Percentiles rank a stretch among this genome's conserved stretches.
These are phyloP conservation scores for Penicillium sp. DNA, from an alignment of 2,329 filamentous ascomycete genomes.

Conservation along the genomic window DNA sequence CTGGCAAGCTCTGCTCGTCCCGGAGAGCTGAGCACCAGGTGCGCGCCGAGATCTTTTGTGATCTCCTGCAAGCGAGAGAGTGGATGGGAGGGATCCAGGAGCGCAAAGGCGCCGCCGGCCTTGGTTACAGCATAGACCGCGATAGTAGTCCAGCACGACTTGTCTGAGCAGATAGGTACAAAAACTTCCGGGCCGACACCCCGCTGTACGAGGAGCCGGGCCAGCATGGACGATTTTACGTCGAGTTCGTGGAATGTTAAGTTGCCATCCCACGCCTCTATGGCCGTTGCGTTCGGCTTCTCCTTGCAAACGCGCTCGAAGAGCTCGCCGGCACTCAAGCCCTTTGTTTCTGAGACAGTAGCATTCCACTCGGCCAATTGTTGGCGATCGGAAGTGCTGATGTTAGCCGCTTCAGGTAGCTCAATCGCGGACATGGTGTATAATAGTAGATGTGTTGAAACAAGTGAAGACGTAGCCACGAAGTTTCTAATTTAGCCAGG, in stretches of 20 bases:
- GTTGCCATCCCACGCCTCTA: conserved; percentile 12
- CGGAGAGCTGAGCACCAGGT: neutral
- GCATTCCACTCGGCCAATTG: too few species aligned
- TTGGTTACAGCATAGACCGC: neutral
- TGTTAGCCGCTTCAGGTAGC: too few species aligned
- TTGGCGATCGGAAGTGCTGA: too few species aligned
- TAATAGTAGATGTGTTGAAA: too few species aligned
- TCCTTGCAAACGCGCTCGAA: neutral
- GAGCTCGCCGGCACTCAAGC: too few species aligned
- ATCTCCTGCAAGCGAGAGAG: neutral
- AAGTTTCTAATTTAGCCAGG: too few species aligned
- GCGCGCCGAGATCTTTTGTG: neutral
- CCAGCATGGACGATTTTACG: neutral
- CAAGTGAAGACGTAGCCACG: too few species aligned
- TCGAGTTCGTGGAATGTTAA: conserved; percentile 11
- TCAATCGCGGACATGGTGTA: too few species aligned
- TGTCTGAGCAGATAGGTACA: conserved; percentile 4
- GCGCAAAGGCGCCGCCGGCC: conserved; percentile 2
- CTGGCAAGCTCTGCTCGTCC: neutral
- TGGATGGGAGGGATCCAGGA: neutral
- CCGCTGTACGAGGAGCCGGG: neutral
- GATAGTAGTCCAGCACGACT: conserved; percentile 2
- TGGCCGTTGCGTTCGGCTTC: conserved; percentile 3
- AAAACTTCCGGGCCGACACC: neutral
- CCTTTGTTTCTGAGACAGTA: too few species aligned